phyloP scores from a whole-genome alignment of 2,329 filamentous ascomycete species.

The Pseudonectria foliicola region DNA sequence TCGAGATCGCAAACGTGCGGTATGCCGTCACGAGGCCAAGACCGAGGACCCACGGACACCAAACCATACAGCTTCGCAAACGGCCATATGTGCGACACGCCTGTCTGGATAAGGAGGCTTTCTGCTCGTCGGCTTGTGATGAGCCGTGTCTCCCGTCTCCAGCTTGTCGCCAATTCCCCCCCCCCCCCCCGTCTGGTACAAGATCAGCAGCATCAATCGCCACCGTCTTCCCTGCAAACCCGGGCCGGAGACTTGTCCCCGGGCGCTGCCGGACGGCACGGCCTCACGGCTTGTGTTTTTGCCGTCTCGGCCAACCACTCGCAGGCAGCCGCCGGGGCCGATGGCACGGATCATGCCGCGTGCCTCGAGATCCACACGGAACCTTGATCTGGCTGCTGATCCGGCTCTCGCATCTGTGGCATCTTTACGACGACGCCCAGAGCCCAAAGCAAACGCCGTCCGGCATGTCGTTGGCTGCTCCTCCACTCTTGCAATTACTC shows the following conservation, averaged over 20 bases:
- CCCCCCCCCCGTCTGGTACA: slow-evolving; percentile 30
- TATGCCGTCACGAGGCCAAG: slow-evolving; percentile 25
- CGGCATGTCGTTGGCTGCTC: slow-evolving; percentile 36
- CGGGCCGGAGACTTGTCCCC: slow-evolving; percentile 29
- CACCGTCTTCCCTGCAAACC: slow-evolving; percentile 28
- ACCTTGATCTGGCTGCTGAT: not conserved
- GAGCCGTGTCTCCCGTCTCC: slow-evolving; percentile 28
- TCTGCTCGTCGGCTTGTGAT: slow-evolving; percentile 33
- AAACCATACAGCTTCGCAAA: slow-evolving; percentile 29
- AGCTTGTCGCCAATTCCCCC: slow-evolving; percentile 29
- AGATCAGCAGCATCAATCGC: slow-evolving; percentile 34
- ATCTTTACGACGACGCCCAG: slow-evolving; percentile 34
- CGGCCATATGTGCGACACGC: slow-evolving; percentile 34
- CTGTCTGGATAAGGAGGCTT: slow-evolving; percentile 30
- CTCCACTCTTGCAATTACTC: slow-evolving; percentile 33
- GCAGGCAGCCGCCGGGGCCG: slow-evolving; percentile 30
- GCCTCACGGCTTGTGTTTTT: slow-evolving; percentile 34
- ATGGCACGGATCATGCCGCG: slow-evolving; percentile 38
- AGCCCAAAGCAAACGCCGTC: slow-evolving; percentile 34
- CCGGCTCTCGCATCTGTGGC: slow-evolving; percentile 22
- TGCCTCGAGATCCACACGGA: slow-evolving; percentile 6
- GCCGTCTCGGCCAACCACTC: slow-evolving; percentile 27
- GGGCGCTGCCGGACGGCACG: slow-evolving; percentile 30
- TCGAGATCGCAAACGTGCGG: slow-evolving; percentile 32
- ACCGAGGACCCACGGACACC: slow-evolving; percentile 24